Conservation (phyloP, 495 filamentous ascomycete genomes). For the Parathielavia hyrcaniae region DNA sequence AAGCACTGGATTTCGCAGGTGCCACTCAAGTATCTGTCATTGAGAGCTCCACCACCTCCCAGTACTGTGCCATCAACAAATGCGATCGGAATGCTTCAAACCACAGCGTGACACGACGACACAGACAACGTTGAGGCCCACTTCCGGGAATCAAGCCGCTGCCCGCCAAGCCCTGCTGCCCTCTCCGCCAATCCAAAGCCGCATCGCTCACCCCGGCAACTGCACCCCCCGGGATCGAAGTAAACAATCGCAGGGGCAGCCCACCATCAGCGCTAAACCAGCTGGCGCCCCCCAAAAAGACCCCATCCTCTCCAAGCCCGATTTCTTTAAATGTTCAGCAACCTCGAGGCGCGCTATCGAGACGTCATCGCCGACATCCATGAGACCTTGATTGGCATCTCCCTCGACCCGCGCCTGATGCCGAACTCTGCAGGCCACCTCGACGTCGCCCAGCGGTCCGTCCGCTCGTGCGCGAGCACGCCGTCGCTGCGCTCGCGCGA, state of each 20-base stretch:
- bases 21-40: no score
- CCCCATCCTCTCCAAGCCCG: neutral
- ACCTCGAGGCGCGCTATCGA: slow-evolving; percentile 33
- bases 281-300: slow-evolving; percentile 7
- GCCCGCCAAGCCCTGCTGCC: neutral
- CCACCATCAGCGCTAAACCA: neutral
- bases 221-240: slow-evolving; percentile 17
- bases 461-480: slow-evolving; percentile 58
- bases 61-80: no score
- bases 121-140: neutral
- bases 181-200: neutral
- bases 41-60: no score
- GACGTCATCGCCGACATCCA: slow-evolving; percentile 38
- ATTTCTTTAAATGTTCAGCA: slow-evolving; percentile 34
- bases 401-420: slow-evolving; percentile 42
- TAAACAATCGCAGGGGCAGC: slow-evolving; percentile 21
- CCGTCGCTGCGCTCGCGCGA: slow-evolving; percentile 70
- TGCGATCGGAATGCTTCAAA: neutral
- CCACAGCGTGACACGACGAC: no score
- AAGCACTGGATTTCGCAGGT: no score
- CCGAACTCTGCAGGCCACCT: slow-evolving; percentile 33
- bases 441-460: slow-evolving; percentile 18
- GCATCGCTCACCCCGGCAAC: slow-evolving; percentile 28
- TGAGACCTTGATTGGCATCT: slow-evolving; percentile 43
- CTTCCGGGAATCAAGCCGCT: slow-evolving; percentile 6